Conservation (phyloP, 441 rosid species). For the Dalechampia spathulata region DNA sequence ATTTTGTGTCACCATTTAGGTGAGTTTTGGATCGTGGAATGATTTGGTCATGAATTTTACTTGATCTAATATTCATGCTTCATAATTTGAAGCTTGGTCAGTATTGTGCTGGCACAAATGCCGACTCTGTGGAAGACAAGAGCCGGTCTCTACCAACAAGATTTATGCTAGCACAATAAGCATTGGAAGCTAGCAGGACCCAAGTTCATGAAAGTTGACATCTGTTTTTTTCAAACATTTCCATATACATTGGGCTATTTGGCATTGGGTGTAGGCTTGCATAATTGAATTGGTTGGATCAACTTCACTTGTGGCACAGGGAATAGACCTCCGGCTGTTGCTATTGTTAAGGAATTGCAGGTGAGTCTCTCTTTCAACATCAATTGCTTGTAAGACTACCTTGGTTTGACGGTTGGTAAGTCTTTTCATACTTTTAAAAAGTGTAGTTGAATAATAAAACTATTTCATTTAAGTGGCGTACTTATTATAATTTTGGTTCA, state of each 20-base stretch:
- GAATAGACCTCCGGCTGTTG: not conserved
- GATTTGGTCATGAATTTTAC: not conserved
- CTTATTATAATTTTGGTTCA: too few relatives aligned
- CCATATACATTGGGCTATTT: not conserved
- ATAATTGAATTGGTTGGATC: too few relatives aligned
- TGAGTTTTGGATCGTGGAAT: not conserved
- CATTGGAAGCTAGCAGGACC: not conserved
- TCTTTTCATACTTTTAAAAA: too few relatives aligned
- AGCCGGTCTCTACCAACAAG: not conserved
- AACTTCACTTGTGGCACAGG: not conserved
- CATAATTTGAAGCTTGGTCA: not conserved
- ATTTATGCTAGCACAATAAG: not conserved
- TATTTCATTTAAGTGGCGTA: too few relatives aligned
- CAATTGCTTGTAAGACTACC: not conserved
- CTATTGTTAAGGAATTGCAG: not conserved
- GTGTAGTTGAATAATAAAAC: too few relatives aligned
- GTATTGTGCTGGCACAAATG: not conserved
- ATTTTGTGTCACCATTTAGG: not conserved
- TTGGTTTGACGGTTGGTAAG: too few relatives aligned
- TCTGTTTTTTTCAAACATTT: too few relatives aligned
- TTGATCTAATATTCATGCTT: not conserved
- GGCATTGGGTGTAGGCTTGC: not conserved
- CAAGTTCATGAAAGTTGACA: not conserved
- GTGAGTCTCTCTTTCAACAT: not conserved
- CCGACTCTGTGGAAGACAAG: not conserved